Percentiles rank a stretch among this genome's conserved stretches.
These are phyloP conservation scores for Neocatenulostroma microsporum DNA, from an alignment of 2,329 filamentous ascomycete species.

Conservation along the genomic window DNA sequence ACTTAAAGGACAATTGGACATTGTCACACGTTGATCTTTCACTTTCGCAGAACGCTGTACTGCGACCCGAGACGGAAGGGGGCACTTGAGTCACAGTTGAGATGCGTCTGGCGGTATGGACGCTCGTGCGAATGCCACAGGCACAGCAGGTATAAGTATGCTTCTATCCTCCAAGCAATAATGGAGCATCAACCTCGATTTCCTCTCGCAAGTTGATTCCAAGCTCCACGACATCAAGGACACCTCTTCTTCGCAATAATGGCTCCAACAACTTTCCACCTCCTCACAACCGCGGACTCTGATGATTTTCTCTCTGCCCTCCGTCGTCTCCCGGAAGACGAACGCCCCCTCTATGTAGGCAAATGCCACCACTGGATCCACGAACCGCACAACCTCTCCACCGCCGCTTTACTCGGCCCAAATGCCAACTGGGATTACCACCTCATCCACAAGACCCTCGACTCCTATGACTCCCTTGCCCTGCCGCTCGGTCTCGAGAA, in stretches of 20 bases:
- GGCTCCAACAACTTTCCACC: constrained; percentile 18
- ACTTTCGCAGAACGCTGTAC: no score
- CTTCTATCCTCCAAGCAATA: not conserved
- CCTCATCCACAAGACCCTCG: constrained; percentile 8
- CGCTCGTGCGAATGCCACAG: no score
- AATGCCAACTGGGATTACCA: constrained; percentile 14
- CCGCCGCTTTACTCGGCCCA: constrained; percentile 10
- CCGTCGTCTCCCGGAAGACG: not conserved
- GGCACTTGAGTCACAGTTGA: no score
- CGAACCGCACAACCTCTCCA: constrained; percentile 10
- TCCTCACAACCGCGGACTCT: constrained; percentile 7
- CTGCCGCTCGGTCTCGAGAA: constrained; percentile 1
- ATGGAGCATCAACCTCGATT: no score
- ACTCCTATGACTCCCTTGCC: not conserved
- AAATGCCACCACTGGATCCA: constrained; percentile 19
- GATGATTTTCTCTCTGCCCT: constrained; percentile 8
- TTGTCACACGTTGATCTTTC: no score
- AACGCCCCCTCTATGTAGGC: constrained; percentile 13
- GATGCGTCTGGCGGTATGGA: no score
- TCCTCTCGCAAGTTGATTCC: not conserved
- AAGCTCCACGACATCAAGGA: not conserved
- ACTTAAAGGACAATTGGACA: no score
- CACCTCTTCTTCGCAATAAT: constrained; percentile 6
- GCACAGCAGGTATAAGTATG: not conserved
- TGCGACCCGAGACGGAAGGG: no score